Base-by-base conservation (phyloP, 768 basidiomycete species). In the Rhizopogon salebrosus region DNA sequence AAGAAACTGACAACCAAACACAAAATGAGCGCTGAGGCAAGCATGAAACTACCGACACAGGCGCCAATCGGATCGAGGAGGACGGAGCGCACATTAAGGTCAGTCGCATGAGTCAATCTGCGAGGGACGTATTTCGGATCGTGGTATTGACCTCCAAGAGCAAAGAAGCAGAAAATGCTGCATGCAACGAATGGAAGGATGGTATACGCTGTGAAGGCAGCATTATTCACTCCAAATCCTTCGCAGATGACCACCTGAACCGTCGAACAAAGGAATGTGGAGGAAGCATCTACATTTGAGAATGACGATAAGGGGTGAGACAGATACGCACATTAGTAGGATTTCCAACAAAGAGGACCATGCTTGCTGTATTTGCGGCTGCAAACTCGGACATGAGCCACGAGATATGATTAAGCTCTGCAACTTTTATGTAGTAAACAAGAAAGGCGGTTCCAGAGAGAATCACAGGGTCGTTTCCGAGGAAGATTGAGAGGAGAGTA, bases 401-500 rank as follows among this genome's bases (percentile, higher is more conserved):
- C 1, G 87, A 74, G 3, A 72, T 71, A 0, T 84, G 80, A 26
- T 82, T 53, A 22, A 83, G 69, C 39, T 67, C 23, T 31, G 60
- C 60, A 8, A 85, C 85, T 29, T 80, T 67, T 0, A 93, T 95
- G 61, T 92, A 92, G 61, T 97, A 97, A 6, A 85, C 87, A 29
- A 97, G 70, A 67, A 98, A 97, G 0, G 86, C 85, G 0, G 94
- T 95, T 2, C 93, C 94, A 11, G 88, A 91, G 43, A 98, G 79
- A 53, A 97, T 90, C 64, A 98, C 82, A 0, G 95, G 95, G 69
- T 98, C 92, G 62, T 97, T 97, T 6, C 94, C 95, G n/a, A 97
- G 75, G 1, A 94, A 59, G 40, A 88, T 75, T 38, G 91, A 93
- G 54, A 85, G 75, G 13, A 80, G 63, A 11, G 89, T 85, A 63